These are phyloP conservation scores for Diaporthe citrichinensis DNA, from an alignment of 2,329 filamentous ascomycete species.

Conservation along the genomic window DNA sequence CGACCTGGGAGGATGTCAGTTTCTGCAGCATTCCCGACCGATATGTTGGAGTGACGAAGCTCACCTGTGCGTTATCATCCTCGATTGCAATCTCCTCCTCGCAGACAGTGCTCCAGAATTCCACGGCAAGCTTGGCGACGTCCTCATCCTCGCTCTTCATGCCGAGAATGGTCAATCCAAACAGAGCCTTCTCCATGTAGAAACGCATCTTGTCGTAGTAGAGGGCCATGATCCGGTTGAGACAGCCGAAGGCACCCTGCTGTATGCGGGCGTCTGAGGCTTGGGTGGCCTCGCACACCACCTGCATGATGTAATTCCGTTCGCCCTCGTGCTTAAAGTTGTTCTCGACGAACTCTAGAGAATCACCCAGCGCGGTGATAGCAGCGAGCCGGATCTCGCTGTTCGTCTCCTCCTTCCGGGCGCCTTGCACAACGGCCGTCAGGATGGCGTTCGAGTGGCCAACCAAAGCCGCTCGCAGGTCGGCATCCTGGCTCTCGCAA, in stretches of 20 bases:
- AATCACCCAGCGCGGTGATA: constrained; percentile 94
- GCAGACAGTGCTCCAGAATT: constrained; percentile 99
- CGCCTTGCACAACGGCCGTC: constrained; percentile 97
- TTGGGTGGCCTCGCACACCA: constrained; percentile 98
- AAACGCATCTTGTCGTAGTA: constrained; percentile 99
- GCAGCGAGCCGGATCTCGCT: constrained; percentile 91
- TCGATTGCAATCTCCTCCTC: constrained; percentile 99
- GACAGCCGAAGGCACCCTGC: constrained; percentile 94
- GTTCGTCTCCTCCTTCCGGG: constrained; percentile 95
- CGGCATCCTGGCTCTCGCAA: constrained; percentile 93
- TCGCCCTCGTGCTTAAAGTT: constrained; percentile 99
- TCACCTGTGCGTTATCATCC: constrained; percentile 89
- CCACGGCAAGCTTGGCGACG: constrained; percentile 96
- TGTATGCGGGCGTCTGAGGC: constrained; percentile 92
- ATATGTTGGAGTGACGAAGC: constrained; percentile 44
- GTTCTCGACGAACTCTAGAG: constrained; percentile 95
- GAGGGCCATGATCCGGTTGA: constrained; percentile 98
- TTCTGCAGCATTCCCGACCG: background rate
- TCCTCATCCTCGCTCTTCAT: constrained; percentile 99
- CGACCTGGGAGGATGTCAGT: constrained; percentile 59
- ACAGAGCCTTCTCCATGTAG: constrained; percentile 99
- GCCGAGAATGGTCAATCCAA: constrained; percentile 95
- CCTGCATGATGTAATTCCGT: constrained; percentile 99
- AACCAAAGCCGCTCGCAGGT: constrained; percentile 84
- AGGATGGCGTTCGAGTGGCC: constrained; percentile 97